Conservation (phyloP, 192 early-diverging fungal genomes). For the Dimargaris xerosporica region DNA sequence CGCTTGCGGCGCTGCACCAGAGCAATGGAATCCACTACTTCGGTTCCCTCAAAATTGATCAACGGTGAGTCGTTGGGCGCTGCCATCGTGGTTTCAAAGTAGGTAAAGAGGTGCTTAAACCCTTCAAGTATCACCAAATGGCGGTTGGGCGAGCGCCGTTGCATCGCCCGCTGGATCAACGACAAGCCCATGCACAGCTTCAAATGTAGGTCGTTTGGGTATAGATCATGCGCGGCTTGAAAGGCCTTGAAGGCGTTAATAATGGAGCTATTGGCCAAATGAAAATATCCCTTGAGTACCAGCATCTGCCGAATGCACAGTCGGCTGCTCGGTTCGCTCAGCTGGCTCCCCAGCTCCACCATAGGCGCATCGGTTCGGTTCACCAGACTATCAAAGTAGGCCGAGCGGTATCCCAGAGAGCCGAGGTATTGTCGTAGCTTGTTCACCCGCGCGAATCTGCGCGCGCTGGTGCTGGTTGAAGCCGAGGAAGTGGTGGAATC, state of each 20-base stretch:
- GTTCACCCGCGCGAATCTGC: background rate
- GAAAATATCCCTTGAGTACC: background rate
- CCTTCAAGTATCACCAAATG: conserved; percentile 5
- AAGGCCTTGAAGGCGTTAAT: background rate
- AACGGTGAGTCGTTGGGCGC: background rate
- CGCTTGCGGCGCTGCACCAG: background rate
- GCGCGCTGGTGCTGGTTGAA: background rate
- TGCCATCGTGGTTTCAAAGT: conserved; percentile 8
- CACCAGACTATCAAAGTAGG: too few relatives aligned
- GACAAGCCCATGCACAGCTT: background rate
- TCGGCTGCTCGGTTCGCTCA: background rate
- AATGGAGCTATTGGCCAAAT: background rate
- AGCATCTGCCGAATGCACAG: background rate
- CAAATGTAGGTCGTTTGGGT: background rate
- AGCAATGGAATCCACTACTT: background rate
- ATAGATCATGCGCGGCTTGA: background rate
- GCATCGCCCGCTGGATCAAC: conserved; percentile 1
- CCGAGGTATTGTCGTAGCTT: background rate
- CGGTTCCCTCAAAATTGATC: background rate
- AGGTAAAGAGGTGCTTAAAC: conserved; percentile 6
- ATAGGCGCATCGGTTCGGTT: background rate
- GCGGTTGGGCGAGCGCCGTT: conserved; percentile 2
- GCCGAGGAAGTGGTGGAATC: background rate
- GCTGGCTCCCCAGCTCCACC: background rate
- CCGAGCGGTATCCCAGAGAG: too few relatives aligned